Evolutionary conservation across 2,329 filamentous ascomycete genomes (phyloP).

Genomic region (Davidsoniella neocaledoniae): DNA sequence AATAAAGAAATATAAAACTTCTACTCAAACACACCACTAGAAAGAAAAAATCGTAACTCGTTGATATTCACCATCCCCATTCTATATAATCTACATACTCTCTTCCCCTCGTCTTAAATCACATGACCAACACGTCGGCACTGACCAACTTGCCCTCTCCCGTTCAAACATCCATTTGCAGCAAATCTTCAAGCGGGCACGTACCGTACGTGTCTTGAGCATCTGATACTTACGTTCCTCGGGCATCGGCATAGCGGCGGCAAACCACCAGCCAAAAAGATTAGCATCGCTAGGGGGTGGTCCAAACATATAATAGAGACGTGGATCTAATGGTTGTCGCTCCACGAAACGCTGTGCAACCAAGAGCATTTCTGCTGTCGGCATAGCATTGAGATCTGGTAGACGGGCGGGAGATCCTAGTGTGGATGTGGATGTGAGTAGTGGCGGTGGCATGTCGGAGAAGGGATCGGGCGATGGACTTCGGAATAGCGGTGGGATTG

Average conservation of each 20-base stretch:
- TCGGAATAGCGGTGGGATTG: not conserved
- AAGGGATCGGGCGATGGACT: conserved; percentile 4
- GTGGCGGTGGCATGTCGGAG: conserved; percentile 1
- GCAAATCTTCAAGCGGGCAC: conserved; percentile 69
- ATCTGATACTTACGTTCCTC: conserved; percentile 68
- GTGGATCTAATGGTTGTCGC: conserved; percentile 50
- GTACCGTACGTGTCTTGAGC: conserved; percentile 55
- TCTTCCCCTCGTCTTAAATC: not conserved
- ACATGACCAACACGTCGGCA: conserved; percentile 11
- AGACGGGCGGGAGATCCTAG: not conserved
- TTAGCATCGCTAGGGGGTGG: conserved; percentile 60
- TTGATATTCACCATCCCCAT: not conserved
- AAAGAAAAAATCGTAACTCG: not conserved
- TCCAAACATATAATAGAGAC: conserved; percentile 38
- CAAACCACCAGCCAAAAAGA: conserved; percentile 81
- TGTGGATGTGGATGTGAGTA: not conserved
- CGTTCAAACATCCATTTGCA: conserved; percentile 62
- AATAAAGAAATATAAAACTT: not conserved
- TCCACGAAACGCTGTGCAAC: conserved; percentile 46
- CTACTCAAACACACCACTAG: not conserved
- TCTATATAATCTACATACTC: not conserved
- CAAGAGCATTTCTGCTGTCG: conserved; percentile 54
- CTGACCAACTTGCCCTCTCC: conserved; percentile 56
- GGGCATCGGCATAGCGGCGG: conserved; percentile 59
- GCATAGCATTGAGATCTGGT: conserved; percentile 27